These are phyloP conservation scores for Cyclostephanos invisitatus DNA, from an alignment of 108 stramenopile genomes.

Conservation along the genomic window DNA sequence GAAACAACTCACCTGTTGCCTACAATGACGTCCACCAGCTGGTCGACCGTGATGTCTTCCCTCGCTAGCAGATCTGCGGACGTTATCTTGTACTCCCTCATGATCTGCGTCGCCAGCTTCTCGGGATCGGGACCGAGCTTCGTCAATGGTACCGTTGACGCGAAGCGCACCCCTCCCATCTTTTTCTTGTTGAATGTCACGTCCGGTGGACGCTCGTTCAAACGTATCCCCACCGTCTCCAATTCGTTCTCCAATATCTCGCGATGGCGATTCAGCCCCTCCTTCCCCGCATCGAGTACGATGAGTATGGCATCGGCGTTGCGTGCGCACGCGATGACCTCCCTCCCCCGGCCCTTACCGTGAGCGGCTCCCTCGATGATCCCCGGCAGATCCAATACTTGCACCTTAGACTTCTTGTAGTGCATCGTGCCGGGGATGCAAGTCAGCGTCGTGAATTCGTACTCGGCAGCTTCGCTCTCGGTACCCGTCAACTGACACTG, in stretches of 20 bases:
- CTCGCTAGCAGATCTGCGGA: slow-evolving; percentile 94
- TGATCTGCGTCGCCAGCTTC: slow-evolving; percentile 82
- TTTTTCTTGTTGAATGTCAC: slow-evolving; percentile 88
- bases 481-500: slow-evolving; percentile 90
- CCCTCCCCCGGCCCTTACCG: slow-evolving; percentile 96
- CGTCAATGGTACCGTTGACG: slow-evolving; percentile 89
- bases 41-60: slow-evolving; percentile 94
- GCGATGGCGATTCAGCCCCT: slow-evolving; percentile 94
- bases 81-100: slow-evolving; percentile 93
- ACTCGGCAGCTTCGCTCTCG: slow-evolving; percentile 91
- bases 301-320: slow-evolving; percentile 96
- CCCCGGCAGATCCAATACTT: slow-evolving; percentile 98
- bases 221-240: slow-evolving; percentile 96
- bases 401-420: slow-evolving; percentile 92
- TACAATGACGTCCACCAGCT: slow-evolving; percentile 96
- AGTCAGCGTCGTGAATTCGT: slow-evolving; percentile 97
- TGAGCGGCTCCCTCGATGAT: slow-evolving; percentile 99
- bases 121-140: slow-evolving; percentile 92
- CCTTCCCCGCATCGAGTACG: slow-evolving; percentile 98
- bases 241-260: slow-evolving; percentile 96
- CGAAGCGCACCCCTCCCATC: slow-evolving; percentile 94
- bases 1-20: slow-evolving; percentile 75
- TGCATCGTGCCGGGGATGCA: slow-evolving; percentile 96
- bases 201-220: slow-evolving; percentile 93
- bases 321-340: slow-evolving; percentile 98